phyloP scores from a whole-genome alignment of 805 yeast species.

The Saccharomycopsis fibuligera region DNA sequence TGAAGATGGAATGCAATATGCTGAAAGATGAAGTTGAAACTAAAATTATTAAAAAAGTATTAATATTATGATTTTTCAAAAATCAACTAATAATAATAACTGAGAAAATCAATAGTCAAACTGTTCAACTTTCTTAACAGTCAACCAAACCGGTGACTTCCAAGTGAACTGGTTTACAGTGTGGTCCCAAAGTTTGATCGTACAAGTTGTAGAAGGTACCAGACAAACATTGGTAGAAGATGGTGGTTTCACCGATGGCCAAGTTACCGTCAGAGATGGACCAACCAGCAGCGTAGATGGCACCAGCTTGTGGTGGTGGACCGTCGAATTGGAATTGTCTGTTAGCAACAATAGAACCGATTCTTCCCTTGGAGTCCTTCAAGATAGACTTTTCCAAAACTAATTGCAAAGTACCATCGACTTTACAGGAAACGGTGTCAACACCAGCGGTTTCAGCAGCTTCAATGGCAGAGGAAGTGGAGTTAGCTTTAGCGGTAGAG shows the following conservation, averaged over 20 bases:
- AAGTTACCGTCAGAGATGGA: slow-evolving; percentile 47
- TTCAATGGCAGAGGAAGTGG: slow-evolving; percentile 28
- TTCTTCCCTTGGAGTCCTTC: slow-evolving; percentile 51
- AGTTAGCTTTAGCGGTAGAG: slow-evolving; percentile 10
- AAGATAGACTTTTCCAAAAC: slow-evolving; percentile 44
- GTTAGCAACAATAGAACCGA: slow-evolving; percentile 68
- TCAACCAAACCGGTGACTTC: slow-evolving; percentile 42
- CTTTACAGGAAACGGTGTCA: slow-evolving; percentile 23
- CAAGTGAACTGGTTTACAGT: slow-evolving; percentile 51
- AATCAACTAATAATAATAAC: no score
- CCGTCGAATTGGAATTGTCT: slow-evolving; percentile 76
- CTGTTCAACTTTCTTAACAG: slow-evolving; percentile 27
- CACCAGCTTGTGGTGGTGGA: slow-evolving; percentile 71
- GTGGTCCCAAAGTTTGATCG: slow-evolving; percentile 46
- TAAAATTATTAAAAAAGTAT: no score
- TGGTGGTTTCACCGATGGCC: slow-evolving; percentile 49
- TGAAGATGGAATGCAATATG: no score
- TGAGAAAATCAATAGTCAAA: neutral
- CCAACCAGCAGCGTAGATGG: slow-evolving; percentile 61
- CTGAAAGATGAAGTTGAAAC: no score
- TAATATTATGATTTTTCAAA: no score
- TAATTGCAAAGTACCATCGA: slow-evolving; percentile 42
- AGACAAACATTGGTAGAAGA: slow-evolving; percentile 59
- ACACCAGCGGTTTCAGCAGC: slow-evolving; percentile 28
- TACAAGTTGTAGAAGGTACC: slow-evolving; percentile 66